Conservation (phyloP, 805 yeast genomes). For the Metschnikowia gruessii region DNA sequence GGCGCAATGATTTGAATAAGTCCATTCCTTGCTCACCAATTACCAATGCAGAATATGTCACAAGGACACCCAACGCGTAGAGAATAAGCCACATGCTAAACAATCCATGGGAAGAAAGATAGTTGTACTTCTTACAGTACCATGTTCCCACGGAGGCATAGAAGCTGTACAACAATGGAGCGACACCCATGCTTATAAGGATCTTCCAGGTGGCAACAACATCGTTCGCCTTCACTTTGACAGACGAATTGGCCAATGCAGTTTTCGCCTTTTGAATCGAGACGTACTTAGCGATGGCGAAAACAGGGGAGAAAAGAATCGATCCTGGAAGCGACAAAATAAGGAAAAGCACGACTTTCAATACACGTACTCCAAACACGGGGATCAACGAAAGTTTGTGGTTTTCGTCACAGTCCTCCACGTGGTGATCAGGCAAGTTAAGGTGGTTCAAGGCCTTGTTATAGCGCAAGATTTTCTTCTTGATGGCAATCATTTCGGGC, state of each 20-base stretch:
- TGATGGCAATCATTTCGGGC: conserved; percentile 60
- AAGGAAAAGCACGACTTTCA: conserved; percentile 54
- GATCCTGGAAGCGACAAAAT: conserved; percentile 84
- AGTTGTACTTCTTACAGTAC: conserved; percentile 18
- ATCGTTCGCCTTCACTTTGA: conserved; percentile 87
- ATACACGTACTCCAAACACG: conserved; percentile 54
- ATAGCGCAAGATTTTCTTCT: conserved; percentile 62
- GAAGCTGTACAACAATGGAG: conserved; percentile 79
- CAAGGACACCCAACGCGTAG: conserved; percentile 62
- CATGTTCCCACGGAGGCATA: conserved; percentile 67
- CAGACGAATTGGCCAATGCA: conserved; percentile 84
- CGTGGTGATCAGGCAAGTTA: conserved; percentile 55
- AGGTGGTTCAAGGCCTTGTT: conserved; percentile 54
- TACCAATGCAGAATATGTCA: conserved; percentile 87
- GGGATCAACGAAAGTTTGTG: conserved; percentile 49
- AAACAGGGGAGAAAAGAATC: conserved; percentile 83
- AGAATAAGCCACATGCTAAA: conserved; percentile 44
- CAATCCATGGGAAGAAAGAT: conserved; percentile 17
- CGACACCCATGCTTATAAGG: conserved; percentile 79
- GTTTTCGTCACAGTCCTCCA: conserved; percentile 52
- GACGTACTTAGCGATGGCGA: conserved; percentile 69
- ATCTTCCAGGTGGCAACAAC: conserved; percentile 98
- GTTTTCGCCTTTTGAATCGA: conserved; percentile 68
- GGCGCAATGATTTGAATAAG: conserved; percentile 75
- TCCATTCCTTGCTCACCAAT: conserved; percentile 95